phyloP scores from a whole-genome alignment of 2,329 filamentous ascomycete species.

The Ambrosiella beaveri region DNA sequence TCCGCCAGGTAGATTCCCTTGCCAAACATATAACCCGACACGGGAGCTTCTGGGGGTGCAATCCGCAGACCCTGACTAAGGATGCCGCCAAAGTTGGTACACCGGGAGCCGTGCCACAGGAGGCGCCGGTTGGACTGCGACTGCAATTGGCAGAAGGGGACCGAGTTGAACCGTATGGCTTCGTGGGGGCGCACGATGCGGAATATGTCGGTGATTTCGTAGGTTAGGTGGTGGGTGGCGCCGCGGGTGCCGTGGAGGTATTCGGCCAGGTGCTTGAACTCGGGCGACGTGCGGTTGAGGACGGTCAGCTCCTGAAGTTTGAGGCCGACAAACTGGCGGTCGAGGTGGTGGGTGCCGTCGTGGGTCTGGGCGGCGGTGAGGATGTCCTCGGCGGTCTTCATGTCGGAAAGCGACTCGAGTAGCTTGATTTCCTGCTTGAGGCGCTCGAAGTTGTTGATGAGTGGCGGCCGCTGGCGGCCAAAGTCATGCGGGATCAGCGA shows the following conservation, averaged over 20 bases:
- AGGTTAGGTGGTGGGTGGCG: constrained; percentile 43
- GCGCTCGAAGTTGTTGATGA: constrained; percentile 37
- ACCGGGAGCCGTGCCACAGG: constrained; percentile 74
- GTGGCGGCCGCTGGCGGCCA: constrained; percentile 52
- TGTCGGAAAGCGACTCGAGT: constrained; percentile 64
- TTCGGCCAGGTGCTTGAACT: constrained; percentile 46
- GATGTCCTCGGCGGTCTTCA: constrained; percentile 66
- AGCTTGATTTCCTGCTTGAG: constrained; percentile 66
- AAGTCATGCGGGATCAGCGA: constrained; percentile 69
- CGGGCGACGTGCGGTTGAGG: constrained; percentile 37
- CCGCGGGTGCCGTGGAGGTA: constrained; percentile 56
- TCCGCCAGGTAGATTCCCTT: constrained; percentile 83
- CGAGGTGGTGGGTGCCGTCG: constrained; percentile 36
- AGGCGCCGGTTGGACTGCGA: constrained; percentile 50
- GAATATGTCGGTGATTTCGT: constrained; percentile 59
- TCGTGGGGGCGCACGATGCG: constrained; percentile 64
- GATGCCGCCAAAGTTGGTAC: constrained; percentile 76
- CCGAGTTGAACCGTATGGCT: constrained; percentile 41
- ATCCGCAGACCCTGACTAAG: constrained; percentile 79
- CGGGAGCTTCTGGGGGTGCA: constrained; percentile 67
- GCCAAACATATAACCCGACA: constrained; percentile 71
- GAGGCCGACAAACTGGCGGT: constrained; percentile 55
- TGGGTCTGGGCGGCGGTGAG: constrained; percentile 44
- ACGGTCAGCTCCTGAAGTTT: constrained; percentile 61
- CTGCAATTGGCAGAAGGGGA: constrained; percentile 25